A percentile compares a stretch with the other conserved stretches of the same genome.
Evolutionary conservation across 768 basidiomycete genomes (phyloP).

Genomic region (Crucibulum laeve): DNA sequence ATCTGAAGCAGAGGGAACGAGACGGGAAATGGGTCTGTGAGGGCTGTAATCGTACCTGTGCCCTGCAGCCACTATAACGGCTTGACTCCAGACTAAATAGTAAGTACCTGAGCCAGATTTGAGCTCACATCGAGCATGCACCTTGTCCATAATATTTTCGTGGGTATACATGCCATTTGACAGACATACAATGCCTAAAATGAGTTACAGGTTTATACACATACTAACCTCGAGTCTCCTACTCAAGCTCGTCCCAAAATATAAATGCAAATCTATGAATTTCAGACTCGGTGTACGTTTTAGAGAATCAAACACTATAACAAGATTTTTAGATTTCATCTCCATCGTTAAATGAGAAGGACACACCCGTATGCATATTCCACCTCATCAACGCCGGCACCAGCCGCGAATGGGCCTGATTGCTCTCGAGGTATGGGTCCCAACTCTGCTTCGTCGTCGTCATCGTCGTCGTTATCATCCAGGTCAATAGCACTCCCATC

Average conservation of each 20-base stretch:
- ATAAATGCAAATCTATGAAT: neutral
- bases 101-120: too few relatives aligned
- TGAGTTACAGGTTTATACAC: neutral
- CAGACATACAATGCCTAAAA: too few relatives aligned
- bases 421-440: slow-evolving; percentile 77
- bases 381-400: slow-evolving; percentile 85
- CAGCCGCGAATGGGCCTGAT: slow-evolving; percentile 68
- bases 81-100: too few relatives aligned
- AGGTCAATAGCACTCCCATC: slow-evolving; percentile 67
- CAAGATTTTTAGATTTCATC: neutral
- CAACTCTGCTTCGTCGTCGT: slow-evolving; percentile 68
- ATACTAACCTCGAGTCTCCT: too few relatives aligned
- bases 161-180: too few relatives aligned
- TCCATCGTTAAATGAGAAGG: neutral
- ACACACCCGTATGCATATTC: slow-evolving; percentile 85
- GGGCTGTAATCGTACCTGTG: too few relatives aligned
- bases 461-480: slow-evolving; percentile 74
- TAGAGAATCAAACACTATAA: neutral
- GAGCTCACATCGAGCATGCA: too few relatives aligned
- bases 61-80: too few relatives aligned
- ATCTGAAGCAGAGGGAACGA: too few relatives aligned
- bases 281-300: neutral
- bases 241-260: neutral
- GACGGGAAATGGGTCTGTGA: too few relatives aligned
- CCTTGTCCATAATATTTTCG: too few relatives aligned